phyloP scores from a whole-genome alignment of 2,329 filamentous ascomycete genomes.

The Phialophora macrospora region DNA sequence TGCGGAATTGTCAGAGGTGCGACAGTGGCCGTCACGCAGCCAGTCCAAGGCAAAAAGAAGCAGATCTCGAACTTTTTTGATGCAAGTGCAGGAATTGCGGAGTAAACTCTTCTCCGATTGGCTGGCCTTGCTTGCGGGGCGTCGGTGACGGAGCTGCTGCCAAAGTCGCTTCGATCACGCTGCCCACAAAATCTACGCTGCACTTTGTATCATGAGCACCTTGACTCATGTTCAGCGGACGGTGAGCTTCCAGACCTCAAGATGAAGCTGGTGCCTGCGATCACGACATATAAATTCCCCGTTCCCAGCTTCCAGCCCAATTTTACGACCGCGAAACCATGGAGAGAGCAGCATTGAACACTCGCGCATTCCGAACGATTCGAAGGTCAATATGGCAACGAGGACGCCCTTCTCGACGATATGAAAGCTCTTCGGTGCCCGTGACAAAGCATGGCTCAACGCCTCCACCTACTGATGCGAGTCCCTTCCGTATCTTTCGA shows the following conservation, averaged over 20 bases:
- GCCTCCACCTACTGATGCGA: not conserved
- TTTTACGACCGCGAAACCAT: conserved; percentile 15
- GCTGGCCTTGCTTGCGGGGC: conserved; percentile 12
- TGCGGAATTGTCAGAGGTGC: not conserved
- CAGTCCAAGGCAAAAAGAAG: not conserved
- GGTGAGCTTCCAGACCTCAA: conserved; percentile 24
- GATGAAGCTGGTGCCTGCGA: conserved; percentile 26
- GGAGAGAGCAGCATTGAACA: conserved; percentile 19
- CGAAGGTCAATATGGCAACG: conserved; percentile 12
- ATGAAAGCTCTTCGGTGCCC: not conserved
- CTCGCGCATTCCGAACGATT: not conserved
- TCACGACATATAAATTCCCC: not conserved
- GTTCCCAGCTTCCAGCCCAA: not conserved
- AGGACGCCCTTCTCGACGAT: conserved; percentile 5
- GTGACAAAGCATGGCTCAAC: conserved; percentile 14
- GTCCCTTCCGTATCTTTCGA: conserved; percentile 72
- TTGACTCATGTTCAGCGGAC: conserved; percentile 24
- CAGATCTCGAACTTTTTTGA: conserved; percentile 19
- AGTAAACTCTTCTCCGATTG: conserved; percentile 29
- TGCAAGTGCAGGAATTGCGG: conserved; percentile 15
- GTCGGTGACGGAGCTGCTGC: conserved; percentile 2
- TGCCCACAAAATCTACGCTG: conserved; percentile 31
- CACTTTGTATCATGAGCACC: conserved; percentile 36
- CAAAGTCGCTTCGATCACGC: not conserved
- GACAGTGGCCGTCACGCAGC: not conserved